Evolutionary conservation across 768 basidiomycete species (phyloP).

Genomic region (Leccinum ochraceum): DNA sequence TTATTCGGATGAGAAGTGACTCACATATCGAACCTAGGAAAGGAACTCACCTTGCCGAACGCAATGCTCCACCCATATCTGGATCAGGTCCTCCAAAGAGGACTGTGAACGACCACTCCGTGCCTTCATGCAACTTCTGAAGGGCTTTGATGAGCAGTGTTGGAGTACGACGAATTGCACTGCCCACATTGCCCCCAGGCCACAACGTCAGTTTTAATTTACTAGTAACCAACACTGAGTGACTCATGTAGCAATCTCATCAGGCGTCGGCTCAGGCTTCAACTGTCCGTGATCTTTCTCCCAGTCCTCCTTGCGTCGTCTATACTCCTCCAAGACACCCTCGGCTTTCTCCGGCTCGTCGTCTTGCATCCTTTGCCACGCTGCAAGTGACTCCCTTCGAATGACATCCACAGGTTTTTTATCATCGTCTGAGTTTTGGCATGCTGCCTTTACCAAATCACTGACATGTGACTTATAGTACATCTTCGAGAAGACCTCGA

Average conservation of each 20-base stretch:
- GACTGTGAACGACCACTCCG: neutral
- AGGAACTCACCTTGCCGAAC: neutral
- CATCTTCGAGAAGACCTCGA: neutral
- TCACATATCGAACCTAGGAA: neutral
- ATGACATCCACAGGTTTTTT: neutral
- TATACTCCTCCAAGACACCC: neutral
- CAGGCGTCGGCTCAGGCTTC: neutral
- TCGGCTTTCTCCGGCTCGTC: neutral
- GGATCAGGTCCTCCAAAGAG: neutral
- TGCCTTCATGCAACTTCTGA: neutral
- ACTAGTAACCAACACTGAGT: neutral
- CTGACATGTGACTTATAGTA: neutral
- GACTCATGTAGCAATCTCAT: neutral
- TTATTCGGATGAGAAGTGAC: neutral
- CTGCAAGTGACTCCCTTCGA: neutral
- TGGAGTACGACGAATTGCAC: neutral
- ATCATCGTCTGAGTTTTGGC: neutral
- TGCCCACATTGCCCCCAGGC: neutral
- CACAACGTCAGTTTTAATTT: neutral
- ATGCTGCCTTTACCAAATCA: neutral
- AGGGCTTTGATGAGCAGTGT: neutral
- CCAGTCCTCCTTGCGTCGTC: neutral
- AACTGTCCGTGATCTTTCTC: neutral
- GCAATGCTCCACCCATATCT: neutral
- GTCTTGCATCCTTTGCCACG: neutral